Percentiles rank a stretch among this genome's conserved stretches.
phyloP scores from a whole-genome alignment of 768 basidiomycete species.

The Lentinula sp. region DNA sequence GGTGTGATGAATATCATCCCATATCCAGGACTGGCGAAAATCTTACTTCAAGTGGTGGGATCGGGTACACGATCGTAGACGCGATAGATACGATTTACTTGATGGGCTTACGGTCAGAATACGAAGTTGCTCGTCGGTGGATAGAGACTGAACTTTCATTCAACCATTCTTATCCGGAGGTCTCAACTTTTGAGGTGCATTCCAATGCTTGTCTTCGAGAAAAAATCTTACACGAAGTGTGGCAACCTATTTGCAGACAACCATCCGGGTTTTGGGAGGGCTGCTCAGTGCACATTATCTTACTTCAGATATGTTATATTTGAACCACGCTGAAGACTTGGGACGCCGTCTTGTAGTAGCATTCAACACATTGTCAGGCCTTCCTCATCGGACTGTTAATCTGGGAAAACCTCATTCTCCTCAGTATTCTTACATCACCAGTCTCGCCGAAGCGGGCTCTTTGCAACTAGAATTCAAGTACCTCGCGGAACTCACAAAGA shows the following conservation, averaged over 20 bases:
- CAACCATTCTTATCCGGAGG: slow-evolving; percentile 44
- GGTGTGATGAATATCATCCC: slow-evolving; percentile 71
- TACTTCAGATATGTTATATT: slow-evolving; percentile 50
- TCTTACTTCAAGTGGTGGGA: slow-evolving; percentile 49
- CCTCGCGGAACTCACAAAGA: slow-evolving; percentile 55
- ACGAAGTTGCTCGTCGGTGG: slow-evolving; percentile 57
- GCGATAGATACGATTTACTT: slow-evolving; percentile 67
- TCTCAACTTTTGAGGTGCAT: slow-evolving; percentile 72
- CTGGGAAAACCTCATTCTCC: slow-evolving; percentile 50
- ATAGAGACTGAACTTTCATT: slow-evolving; percentile 47
- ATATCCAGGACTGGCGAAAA: slow-evolving; percentile 54
- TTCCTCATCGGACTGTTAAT: slow-evolving; percentile 61
- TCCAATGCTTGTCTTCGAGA: neutral
- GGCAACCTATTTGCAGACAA: slow-evolving; percentile 44
- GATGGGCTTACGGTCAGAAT: slow-evolving; percentile 63
- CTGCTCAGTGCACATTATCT: slow-evolving; percentile 64
- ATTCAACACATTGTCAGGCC: slow-evolving; percentile 62
- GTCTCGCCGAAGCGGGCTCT: slow-evolving; percentile 66
- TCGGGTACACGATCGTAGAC: slow-evolving; percentile 73
- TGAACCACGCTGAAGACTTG: slow-evolving; percentile 59
- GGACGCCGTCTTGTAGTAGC: slow-evolving; percentile 59
- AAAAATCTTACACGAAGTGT: neutral
- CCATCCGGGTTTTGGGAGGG: slow-evolving; percentile 72
- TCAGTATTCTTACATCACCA: slow-evolving; percentile 41
- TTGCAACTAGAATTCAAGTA: slow-evolving; percentile 76